A percentile compares a stretch with the other conserved stretches of the same genome.
These are phyloP conservation scores for Dicorynia guianensis DNA, from an alignment of 306 rosid genomes.

Conservation along the genomic window DNA sequence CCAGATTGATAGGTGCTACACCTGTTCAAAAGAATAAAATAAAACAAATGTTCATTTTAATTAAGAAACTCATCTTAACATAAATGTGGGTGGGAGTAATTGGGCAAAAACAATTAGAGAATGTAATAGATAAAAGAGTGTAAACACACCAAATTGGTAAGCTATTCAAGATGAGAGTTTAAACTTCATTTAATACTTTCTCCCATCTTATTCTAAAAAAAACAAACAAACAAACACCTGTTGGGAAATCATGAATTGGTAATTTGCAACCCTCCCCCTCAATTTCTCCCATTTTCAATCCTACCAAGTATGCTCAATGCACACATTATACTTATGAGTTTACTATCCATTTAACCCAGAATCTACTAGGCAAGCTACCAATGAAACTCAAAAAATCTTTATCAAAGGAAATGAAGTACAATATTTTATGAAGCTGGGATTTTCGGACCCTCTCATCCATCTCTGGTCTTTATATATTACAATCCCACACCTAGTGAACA, in stretches of 20 bases:
- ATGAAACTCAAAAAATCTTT: constrained; percentile 4
- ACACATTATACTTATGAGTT: background rate
- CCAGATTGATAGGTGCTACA: constrained; percentile 90
- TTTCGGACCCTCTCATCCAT: constrained; percentile 15
- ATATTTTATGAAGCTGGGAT: constrained; percentile 11
- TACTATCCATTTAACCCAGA: constrained; percentile 13
- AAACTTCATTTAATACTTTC: constrained; percentile 4
- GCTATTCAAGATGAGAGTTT: constrained; percentile 2
- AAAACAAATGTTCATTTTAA: constrained; percentile 41
- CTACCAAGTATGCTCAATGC: background rate
- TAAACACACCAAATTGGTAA: background rate
- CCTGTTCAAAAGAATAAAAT: constrained; percentile 58
- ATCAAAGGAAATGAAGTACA: background rate
- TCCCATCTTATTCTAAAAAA: background rate
- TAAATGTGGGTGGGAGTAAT: background rate
- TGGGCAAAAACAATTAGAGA: constrained; percentile 27
- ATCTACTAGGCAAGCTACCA: constrained; percentile 10
- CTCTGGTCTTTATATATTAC: constrained; percentile 26
- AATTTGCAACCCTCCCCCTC: constrained; percentile 1
- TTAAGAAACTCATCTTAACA: constrained; percentile 16
- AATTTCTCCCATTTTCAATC: background rate
- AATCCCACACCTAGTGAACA: constrained; percentile 26
- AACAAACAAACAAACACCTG: background rate
- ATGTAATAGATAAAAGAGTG: constrained; percentile 3
- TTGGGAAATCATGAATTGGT: background rate